These are phyloP conservation scores for Wickerhamomyces canadensis DNA, from an alignment of 805 yeast genomes.

Conservation along the genomic window DNA sequence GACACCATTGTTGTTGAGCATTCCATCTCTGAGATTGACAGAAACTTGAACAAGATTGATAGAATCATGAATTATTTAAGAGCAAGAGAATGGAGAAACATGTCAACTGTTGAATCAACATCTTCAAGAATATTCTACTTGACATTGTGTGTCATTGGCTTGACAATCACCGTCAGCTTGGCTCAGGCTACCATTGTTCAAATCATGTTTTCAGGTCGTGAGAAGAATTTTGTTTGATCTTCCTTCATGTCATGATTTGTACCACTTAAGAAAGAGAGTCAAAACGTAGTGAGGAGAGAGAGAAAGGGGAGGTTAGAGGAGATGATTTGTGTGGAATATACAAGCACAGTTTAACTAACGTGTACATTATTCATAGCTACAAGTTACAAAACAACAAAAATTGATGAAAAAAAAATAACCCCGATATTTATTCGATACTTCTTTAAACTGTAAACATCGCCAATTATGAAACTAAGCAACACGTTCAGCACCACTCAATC, in stretches of 20 bases:
- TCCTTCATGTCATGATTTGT: too few species aligned
- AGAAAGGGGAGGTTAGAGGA: too few species aligned
- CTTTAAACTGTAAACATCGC: too few species aligned
- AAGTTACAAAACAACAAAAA: too few species aligned
- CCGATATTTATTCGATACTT: too few species aligned
- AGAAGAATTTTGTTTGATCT: constrained; percentile 32
- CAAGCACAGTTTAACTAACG: too few species aligned
- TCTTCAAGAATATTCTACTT: constrained; percentile 74
- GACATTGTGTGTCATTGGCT: constrained; percentile 61
- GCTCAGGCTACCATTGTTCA: constrained; percentile 80
- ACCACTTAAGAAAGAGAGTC: background rate
- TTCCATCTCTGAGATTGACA: constrained; percentile 52
- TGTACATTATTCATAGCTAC: background rate
- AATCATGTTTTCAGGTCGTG: constrained; percentile 59
- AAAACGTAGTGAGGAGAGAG: too few species aligned
- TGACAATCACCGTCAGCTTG: constrained; percentile 73
- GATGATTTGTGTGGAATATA: too few species aligned
- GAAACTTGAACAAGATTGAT: constrained; percentile 51
- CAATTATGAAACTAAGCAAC: too few species aligned
- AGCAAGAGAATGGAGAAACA: constrained; percentile 96
- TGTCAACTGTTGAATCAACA: constrained; percentile 81
- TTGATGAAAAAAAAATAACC: too few species aligned
- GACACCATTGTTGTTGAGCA: constrained; percentile 47
- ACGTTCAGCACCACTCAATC: constrained; percentile 86
- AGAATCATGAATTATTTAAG: constrained; percentile 77